Percentiles rank a stretch among this genome's conserved stretches.
Evolutionary conservation across 768 basidiomycete species (phyloP).

Genomic region (Lyophyllum semitale): DNA sequence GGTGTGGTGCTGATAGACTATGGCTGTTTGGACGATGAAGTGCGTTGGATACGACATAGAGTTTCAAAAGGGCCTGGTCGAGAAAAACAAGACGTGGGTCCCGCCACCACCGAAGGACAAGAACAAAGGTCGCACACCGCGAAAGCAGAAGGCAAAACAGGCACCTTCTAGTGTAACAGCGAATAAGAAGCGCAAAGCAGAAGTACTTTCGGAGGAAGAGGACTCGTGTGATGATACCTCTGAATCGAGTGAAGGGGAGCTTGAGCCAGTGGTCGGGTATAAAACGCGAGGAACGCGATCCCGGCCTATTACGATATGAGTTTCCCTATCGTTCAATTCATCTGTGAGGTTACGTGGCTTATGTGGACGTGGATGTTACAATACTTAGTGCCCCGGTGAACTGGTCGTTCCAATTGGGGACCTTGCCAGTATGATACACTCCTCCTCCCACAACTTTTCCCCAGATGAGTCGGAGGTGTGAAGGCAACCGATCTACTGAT

Average conservation of each 20-base stretch:
- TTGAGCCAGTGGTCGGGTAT: background rate
- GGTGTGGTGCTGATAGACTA: slow-evolving; percentile 17
- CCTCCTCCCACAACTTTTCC: no score
- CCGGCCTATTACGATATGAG: no score
- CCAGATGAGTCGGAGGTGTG: no score
- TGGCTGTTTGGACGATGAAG: slow-evolving; percentile 40
- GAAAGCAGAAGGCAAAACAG: background rate
- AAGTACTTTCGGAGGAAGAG: background rate
- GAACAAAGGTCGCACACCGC: background rate
- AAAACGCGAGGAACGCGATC: slow-evolving; percentile 2
- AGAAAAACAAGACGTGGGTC: slow-evolving; percentile 20
- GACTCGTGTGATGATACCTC: background rate
- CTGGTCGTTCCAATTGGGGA: no score
- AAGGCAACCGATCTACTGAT: no score
- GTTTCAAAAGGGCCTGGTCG: slow-evolving; percentile 33
- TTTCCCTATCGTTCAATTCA: no score
- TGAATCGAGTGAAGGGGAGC: background rate
- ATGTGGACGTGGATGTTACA: no score
- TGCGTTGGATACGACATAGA: slow-evolving; percentile 40
- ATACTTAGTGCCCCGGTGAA: no score
- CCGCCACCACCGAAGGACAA: slow-evolving; percentile 1
- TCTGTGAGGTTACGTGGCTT: no score
- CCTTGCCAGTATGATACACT: no score
- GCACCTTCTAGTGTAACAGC: background rate
- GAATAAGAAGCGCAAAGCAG: background rate